Conservation (phyloP, 768 basidiomycete species). For the Coprinopsis marcescibilis region DNA sequence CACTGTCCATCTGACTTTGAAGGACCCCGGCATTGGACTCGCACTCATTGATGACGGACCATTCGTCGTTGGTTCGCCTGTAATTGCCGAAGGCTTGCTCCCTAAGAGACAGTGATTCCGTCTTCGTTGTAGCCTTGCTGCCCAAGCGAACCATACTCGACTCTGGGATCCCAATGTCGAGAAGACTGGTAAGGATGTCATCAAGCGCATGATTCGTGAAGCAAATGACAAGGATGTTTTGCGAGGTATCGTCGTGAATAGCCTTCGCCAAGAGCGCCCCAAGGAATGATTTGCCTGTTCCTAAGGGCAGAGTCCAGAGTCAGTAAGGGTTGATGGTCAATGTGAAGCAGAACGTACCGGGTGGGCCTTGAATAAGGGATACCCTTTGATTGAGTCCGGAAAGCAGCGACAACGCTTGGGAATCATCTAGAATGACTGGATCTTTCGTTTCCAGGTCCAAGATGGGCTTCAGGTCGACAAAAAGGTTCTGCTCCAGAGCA, state of each 20-base stretch:
- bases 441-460: conserved; percentile 32
- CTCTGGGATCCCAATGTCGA: conserved; percentile 51
- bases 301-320: conserved; percentile 24
- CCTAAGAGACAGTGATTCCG: conserved; percentile 39
- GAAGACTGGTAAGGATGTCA: conserved; percentile 58
- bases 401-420: conserved; percentile 44
- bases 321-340: background rate
- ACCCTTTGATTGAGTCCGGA: conserved; percentile 50
- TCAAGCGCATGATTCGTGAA: conserved; percentile 75
- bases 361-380: conserved; percentile 66
- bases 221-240: conserved; percentile 61
- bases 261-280: conserved; percentile 62
- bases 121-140: conserved; percentile 46
- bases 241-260: conserved; percentile 40
- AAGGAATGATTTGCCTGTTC: conserved; percentile 72
- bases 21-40: conserved; percentile 20
- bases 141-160: conserved; percentile 50
- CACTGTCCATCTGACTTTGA: conserved; percentile 18
- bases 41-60: conserved; percentile 35
- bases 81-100: conserved; percentile 26
- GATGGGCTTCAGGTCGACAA: conserved; percentile 33
- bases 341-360: conserved; percentile 36
- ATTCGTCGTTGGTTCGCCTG: conserved; percentile 27
- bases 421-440: conserved; percentile 42
- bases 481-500: conserved; percentile 26